phyloP scores from a whole-genome alignment of 2,329 filamentous ascomycete species.

The Penicillium capsulatum region DNA sequence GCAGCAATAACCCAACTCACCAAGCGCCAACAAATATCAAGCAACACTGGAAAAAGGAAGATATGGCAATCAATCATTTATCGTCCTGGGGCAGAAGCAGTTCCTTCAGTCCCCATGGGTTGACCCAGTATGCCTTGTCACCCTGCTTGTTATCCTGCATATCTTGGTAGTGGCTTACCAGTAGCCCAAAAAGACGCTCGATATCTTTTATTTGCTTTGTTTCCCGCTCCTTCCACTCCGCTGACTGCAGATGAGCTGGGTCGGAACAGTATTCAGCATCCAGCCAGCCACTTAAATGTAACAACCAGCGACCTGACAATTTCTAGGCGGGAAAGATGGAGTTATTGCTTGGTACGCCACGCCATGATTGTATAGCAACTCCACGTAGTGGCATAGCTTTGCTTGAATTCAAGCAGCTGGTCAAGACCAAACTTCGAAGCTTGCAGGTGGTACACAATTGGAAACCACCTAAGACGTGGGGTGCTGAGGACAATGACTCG shows the following conservation, averaged over 20 bases:
- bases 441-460: background rate
- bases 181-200: background rate
- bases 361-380: background rate
- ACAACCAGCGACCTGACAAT: background rate
- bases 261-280: background rate
- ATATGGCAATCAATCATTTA: background rate
- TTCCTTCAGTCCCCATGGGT: background rate
- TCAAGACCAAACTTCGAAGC: background rate
- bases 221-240: background rate
- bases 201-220: background rate
- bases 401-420: background rate
- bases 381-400: background rate
- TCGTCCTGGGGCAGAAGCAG: background rate
- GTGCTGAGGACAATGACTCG: background rate
- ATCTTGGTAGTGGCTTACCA: background rate
- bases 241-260: background rate
- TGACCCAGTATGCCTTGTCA: background rate
- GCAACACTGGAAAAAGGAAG: background rate
- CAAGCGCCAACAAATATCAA: background rate
- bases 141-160: background rate
- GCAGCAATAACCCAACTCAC: too few relatives aligned
- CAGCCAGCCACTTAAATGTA: background rate
- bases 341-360: background rate
- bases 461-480: background rate
- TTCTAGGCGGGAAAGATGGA: background rate